phyloP scores from a whole-genome alignment of 2,329 filamentous ascomycete species.

The Leptoxyphium fumago region DNA sequence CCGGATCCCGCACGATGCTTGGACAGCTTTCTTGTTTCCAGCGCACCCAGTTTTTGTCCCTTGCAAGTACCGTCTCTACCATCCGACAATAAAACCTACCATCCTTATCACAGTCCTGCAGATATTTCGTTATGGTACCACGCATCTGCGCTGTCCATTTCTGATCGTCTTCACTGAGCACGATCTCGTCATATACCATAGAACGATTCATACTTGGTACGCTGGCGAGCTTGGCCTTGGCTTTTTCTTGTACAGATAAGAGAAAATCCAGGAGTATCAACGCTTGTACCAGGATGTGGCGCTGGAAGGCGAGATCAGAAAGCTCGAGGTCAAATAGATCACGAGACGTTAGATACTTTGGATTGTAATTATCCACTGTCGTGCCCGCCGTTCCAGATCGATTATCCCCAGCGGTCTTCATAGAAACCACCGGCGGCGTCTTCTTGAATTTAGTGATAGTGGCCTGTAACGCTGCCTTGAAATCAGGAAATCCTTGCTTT shows the following conservation, averaged over 20 bases:
- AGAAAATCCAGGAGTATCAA: constrained; percentile 92
- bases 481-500: constrained; percentile 50
- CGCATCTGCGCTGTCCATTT: constrained; percentile 74
- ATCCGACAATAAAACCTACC: constrained; percentile 92
- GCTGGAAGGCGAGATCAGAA: constrained; percentile 82
- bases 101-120: constrained; percentile 47
- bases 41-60: constrained; percentile 97
- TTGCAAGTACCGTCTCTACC: constrained; percentile 86
- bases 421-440: constrained; percentile 52
- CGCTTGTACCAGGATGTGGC: constrained; percentile 88
- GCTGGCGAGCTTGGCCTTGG: constrained; percentile 63
- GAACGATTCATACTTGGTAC: constrained; percentile 59
- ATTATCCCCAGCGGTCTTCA: constrained; percentile 45
- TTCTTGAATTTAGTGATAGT: constrained; percentile 64
- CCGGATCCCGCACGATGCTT: constrained; percentile 61
- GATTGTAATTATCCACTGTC: constrained; percentile 67
- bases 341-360: constrained; percentile 94
- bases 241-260: constrained; percentile 68
- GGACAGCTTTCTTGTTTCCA: constrained; percentile 96
- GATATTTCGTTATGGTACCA: constrained; percentile 62
- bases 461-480: constrained; percentile 47
- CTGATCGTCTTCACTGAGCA: constrained; percentile 68
- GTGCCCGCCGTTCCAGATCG: constrained; percentile 30
- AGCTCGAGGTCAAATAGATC: constrained; percentile 96
- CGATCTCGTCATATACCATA: constrained; percentile 60